Base-by-base conservation (phyloP, 2,329 filamentous ascomycete genomes). In the Colletotrichum sp. region DNA sequence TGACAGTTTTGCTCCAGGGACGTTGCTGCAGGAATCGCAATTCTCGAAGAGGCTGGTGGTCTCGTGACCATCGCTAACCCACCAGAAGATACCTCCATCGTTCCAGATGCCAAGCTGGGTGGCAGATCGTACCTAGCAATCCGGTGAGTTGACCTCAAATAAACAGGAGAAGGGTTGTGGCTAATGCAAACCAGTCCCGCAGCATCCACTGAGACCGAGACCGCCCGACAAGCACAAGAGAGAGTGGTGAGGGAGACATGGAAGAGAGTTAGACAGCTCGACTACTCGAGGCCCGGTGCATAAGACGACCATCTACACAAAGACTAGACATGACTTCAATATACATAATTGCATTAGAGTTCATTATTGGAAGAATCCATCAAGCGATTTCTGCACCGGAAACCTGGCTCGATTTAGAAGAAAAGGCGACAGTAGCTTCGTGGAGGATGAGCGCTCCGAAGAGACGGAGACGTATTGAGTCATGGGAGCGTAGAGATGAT, bases 21-120 rank as follows among this genome's bases (percentile, higher is more conserved):
- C 79, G 94, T 95, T 5, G 93, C 94, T 3, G 94, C 94, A 15
- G 94, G 94, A 3, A 92, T 95, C 75, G 93, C 93, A 6, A 92
- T 96, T 55, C 85, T 96, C 1, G 86, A 92, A 73, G 94, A 96
- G 85, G 94, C 94, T 4, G 94, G 94, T 2, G 94, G 94, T 0
- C 82, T 96, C 6, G 88, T 95, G 24, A 96, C 94, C 0, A 94
- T 92, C 5, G 94, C 93, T 1, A 95, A 95, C 79, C 93, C 94
- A 3, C 94, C 94, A 0, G 83, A 88, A 52, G 87, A 88, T 13
- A 91, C 87, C 1, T 90, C 89, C 3, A 83, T 87, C 0, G 92
- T 95, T 28, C 86, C 89, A 65, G 90, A 92, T 12, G 91, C 90
- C 2, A 88, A 87, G 67, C 83, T 96, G 13, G 94, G 94, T 0